Evolutionary conservation across 495 filamentous ascomycete genomes (phyloP).

Genomic region (Podospora pseudocomata): DNA sequence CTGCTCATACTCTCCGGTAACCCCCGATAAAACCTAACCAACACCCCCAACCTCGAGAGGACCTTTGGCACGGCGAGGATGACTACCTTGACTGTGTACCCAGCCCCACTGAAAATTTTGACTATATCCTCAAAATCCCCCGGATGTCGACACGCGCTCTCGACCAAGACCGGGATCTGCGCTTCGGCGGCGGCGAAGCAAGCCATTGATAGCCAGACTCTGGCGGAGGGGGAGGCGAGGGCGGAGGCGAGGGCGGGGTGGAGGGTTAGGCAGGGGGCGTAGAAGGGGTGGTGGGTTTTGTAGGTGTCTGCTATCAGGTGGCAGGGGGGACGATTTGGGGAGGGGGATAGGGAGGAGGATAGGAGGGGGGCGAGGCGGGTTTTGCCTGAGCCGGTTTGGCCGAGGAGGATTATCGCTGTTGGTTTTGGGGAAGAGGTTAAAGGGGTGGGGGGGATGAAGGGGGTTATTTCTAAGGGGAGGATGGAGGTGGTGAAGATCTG

Average conservation of each 20-base stretch:
- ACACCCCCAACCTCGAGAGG: conserved; percentile 34
- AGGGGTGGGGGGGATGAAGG: conserved; percentile 9
- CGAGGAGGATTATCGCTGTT: conserved; percentile 38
- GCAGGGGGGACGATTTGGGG: not conserved
- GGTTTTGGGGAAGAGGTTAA: conserved; percentile 3
- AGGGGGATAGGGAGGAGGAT: conserved; percentile 19
- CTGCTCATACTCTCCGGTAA: conserved; percentile 28
- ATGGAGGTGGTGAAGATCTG: conserved; percentile 21
- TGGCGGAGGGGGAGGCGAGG: conserved; percentile 29
- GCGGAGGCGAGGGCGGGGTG: conserved; percentile 28
- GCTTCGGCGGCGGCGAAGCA: conserved; percentile 22
- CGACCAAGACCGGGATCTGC: conserved; percentile 30
- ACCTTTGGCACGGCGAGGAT: conserved; percentile 34
- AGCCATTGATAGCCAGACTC: conserved; percentile 35
- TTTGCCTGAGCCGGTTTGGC: conserved; percentile 45
- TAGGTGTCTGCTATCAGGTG: conserved; percentile 45
- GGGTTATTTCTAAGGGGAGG: conserved; percentile 19
- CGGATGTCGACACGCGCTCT: conserved; percentile 35
- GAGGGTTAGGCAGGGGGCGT: conserved; percentile 18
- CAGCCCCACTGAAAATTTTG: conserved; percentile 17
- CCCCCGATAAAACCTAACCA: conserved; percentile 28
- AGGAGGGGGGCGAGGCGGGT: conserved; percentile 35
- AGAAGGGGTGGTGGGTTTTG: conserved; percentile 43
- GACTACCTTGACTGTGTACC: conserved; percentile 31
- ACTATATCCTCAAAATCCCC: conserved; percentile 32